Evolutionary conservation across 768 basidiomycete genomes (phyloP).

Genomic region (Russula foetens): DNA sequence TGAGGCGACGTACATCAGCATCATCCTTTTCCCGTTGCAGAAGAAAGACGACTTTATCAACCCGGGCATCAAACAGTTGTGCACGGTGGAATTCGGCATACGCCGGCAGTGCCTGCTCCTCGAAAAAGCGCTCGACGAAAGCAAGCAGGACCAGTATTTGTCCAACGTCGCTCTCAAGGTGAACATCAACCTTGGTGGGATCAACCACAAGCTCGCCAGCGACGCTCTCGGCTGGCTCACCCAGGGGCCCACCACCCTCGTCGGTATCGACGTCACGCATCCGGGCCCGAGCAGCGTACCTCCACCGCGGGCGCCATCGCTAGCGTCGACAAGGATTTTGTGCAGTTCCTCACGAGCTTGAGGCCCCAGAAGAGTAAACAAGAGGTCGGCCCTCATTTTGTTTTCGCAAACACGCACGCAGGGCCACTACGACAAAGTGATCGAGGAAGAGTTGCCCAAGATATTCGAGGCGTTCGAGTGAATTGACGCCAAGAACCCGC

Average conservation of each 20-base stretch:
- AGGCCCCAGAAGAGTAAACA: conserved; percentile 51
- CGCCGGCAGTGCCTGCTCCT: conserved; percentile 69
- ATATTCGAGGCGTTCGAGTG: conserved; percentile 54
- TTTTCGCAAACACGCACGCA: conserved; percentile 22
- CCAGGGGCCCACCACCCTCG: conserved; percentile 66
- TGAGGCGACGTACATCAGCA: conserved; percentile 38
- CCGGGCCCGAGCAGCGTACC: conserved; percentile 57
- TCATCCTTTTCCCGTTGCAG: conserved; percentile 65
- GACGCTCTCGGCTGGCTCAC: conserved; percentile 55
- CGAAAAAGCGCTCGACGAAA: conserved; percentile 46
- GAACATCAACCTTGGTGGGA: conserved; percentile 76
- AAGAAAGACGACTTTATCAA: conserved; percentile 67
- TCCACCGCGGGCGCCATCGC: conserved; percentile 82
- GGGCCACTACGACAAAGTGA: conserved; percentile 66
- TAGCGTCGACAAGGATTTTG: conserved; percentile 58
- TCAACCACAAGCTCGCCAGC: conserved; percentile 61
- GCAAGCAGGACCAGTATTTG: conserved; percentile 70
- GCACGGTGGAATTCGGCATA: conserved; percentile 66
- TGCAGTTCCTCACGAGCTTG: conserved; percentile 71
- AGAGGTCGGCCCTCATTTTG: conserved; percentile 25
- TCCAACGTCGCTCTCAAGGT: conserved; percentile 78
- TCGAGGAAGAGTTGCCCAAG: conserved; percentile 52
- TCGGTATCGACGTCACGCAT: conserved; percentile 82
- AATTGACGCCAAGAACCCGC: conserved; percentile 34
- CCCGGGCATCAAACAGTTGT: conserved; percentile 70